These are phyloP conservation scores for Epichloe uncinata DNA, from an alignment of 2,329 filamentous ascomycete genomes.

Conservation along the genomic window DNA sequence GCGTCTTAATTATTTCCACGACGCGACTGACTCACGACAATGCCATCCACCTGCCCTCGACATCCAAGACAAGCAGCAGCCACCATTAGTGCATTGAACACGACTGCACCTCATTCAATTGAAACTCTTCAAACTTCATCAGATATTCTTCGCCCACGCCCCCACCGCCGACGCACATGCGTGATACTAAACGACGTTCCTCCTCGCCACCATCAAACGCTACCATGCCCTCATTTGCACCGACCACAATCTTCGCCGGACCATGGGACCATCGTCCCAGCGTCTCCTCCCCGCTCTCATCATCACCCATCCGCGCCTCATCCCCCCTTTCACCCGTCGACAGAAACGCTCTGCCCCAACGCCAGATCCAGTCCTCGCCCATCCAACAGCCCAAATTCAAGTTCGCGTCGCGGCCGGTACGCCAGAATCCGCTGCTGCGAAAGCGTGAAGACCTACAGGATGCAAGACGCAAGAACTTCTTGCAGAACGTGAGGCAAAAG, in stretches of 20 bases:
- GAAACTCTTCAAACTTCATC: neutral
- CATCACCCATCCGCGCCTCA: conserved; percentile 42
- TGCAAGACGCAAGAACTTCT: conserved; percentile 51
- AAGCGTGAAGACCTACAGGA: conserved; percentile 50
- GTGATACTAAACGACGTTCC: neutral
- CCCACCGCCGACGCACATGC: conserved; percentile 1
- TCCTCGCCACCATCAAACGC: conserved; percentile 7
- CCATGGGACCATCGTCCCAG: conserved; percentile 33
- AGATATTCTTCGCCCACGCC: neutral
- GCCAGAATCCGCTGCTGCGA: conserved; percentile 49
- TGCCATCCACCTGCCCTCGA: neutral
- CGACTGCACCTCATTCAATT: neutral
- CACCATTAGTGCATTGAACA: too few species aligned
- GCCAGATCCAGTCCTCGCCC: conserved; percentile 32
- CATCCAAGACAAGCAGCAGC: neutral
- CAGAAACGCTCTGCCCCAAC: conserved; percentile 26
- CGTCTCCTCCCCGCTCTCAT: conserved; percentile 44
- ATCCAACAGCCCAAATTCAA: conserved; percentile 29
- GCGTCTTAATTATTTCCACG: conserved; percentile 10
- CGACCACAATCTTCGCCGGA: conserved; percentile 29
- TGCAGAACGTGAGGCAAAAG: conserved; percentile 51
- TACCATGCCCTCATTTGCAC: conserved; percentile 29
- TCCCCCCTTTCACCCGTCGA: conserved; percentile 32
- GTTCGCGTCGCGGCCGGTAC: conserved; percentile 41
- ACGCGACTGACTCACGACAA: neutral